Evolutionary conservation across 2,329 filamentous ascomycete genomes (phyloP).

Genomic region (Intubia oerlemansii): DNA sequence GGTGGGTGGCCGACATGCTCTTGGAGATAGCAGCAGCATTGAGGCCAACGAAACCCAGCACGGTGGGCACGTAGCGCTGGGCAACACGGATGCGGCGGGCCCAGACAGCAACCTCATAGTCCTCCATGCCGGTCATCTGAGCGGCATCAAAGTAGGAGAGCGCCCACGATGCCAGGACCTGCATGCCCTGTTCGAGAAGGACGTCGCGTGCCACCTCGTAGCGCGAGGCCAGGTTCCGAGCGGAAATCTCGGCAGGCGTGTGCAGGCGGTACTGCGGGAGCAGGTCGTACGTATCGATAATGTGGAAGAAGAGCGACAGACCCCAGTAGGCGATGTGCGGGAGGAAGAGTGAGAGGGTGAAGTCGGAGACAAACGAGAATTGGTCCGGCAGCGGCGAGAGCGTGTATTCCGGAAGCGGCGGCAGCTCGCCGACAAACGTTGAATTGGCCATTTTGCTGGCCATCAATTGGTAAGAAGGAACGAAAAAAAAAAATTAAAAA

Average conservation of each 20-base stretch:
- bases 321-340: slow-evolving; percentile 79
- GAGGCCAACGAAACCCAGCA: slow-evolving; percentile 53
- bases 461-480: neutral
- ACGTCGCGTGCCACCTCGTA: slow-evolving; percentile 82
- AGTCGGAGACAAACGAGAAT: slow-evolving; percentile 60
- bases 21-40: slow-evolving; percentile 57
- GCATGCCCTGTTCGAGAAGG: slow-evolving; percentile 75
- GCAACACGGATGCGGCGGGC: slow-evolving; percentile 60
- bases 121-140: slow-evolving; percentile 55
- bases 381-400: slow-evolving; percentile 49
- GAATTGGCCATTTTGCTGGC: slow-evolving; percentile 25
- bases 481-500: neutral
- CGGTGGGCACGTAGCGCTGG: slow-evolving; percentile 53
- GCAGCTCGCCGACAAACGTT: slow-evolving; percentile 41
- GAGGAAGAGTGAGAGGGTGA: slow-evolving; percentile 51
- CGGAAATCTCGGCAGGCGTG: slow-evolving; percentile 75
- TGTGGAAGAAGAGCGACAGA: slow-evolving; percentile 68
- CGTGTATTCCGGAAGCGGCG: slow-evolving; percentile 69
- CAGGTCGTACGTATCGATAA: slow-evolving; percentile 65
- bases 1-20: slow-evolving; percentile 49
- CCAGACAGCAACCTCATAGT: slow-evolving; percentile 80
- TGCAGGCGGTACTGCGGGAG: slow-evolving; percentile 86
- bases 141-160: slow-evolving; percentile 52
- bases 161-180: slow-evolving; percentile 48
- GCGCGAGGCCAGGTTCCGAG: slow-evolving; percentile 69